A percentile compares a stretch with the other conserved stretches of the same genome.
phyloP scores from a whole-genome alignment of 345 rosid genomes.

The Pistacia vera region DNA sequence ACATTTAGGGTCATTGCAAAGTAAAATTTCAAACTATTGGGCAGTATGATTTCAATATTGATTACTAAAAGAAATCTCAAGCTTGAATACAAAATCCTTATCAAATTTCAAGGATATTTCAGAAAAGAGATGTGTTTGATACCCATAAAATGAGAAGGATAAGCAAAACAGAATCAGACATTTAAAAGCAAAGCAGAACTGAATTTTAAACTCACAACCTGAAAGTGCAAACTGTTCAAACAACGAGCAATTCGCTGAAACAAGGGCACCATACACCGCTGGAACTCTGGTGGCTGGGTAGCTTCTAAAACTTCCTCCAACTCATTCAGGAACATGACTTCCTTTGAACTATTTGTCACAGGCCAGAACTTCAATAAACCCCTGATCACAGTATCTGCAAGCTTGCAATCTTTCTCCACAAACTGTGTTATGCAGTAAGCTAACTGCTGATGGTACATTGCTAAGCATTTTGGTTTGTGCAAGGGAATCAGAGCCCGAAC shows the following conservation, averaged over 20 bases:
- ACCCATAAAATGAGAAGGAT: neutral
- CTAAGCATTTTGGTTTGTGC: slow-evolving; percentile 82
- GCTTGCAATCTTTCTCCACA: slow-evolving; percentile 91
- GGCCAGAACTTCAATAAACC: slow-evolving; percentile 94
- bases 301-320: slow-evolving; percentile 90
- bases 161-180: neutral
- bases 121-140: neutral
- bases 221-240: slow-evolving; percentile 84
- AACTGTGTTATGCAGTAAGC: slow-evolving; percentile 84
- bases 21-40: neutral
- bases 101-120: slow-evolving; percentile 1
- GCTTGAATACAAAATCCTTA: slow-evolving; percentile 4
- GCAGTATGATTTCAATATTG: neutral
- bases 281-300: slow-evolving; percentile 79
- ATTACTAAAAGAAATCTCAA: neutral
- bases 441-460: slow-evolving; percentile 84
- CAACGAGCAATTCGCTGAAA: slow-evolving; percentile 74
- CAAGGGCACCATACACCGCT: slow-evolving; percentile 81
- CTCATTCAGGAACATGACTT: slow-evolving; percentile 86
- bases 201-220: slow-evolving; percentile 44
- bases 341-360: slow-evolving; percentile 87
- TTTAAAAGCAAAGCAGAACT: slow-evolving; percentile 13
- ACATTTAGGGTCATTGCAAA: neutral
- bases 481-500: slow-evolving; percentile 72
- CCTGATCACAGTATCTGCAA: slow-evolving; percentile 74